phyloP scores from a whole-genome alignment of 2,329 filamentous ascomycete genomes.

The Verruconis gallopava region DNA sequence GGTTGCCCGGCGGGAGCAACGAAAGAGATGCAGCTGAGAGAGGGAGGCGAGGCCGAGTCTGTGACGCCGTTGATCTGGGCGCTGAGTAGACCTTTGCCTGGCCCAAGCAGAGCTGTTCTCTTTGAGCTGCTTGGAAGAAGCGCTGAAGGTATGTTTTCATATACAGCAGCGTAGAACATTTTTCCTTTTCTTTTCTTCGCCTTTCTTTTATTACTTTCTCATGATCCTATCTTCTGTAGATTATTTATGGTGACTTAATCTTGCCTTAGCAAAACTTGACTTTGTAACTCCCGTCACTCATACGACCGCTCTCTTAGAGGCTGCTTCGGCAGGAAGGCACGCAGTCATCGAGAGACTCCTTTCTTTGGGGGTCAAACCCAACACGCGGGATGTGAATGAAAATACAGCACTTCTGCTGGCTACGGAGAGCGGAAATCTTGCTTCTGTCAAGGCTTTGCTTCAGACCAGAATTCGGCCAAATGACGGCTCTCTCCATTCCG shows the following conservation, averaged over 20 bases:
- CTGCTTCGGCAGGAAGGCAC: constrained; percentile 1
- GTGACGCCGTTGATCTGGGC: constrained; percentile 8
- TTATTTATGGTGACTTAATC: background rate
- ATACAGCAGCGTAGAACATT: too few relatives aligned
- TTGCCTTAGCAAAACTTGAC: background rate
- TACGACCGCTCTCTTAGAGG: constrained; percentile 1
- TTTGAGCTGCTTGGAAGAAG: constrained; percentile 3
- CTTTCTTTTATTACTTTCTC: too few relatives aligned
- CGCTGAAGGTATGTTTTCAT: constrained; percentile 3
- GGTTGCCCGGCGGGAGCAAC: constrained; percentile 4
- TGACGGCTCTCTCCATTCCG: constrained; percentile 5
- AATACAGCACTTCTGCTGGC: constrained; percentile 4
- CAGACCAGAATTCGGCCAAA: constrained; percentile 2
- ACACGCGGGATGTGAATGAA: background rate
- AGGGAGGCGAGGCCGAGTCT: background rate
- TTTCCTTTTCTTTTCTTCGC: too few relatives aligned
- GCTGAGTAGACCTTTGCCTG: constrained; percentile 2
- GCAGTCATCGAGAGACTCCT: constrained; percentile 1
- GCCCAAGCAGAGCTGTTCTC: background rate
- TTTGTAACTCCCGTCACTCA: constrained; percentile 1
- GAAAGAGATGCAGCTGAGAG: background rate
- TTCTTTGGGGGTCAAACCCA: background rate
- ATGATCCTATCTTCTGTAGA: too few relatives aligned
- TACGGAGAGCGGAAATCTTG: background rate
- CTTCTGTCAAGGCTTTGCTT: background rate